Conservation (phyloP, 2,329 filamentous ascomycete genomes). For the Hypocreales sp. region DNA sequence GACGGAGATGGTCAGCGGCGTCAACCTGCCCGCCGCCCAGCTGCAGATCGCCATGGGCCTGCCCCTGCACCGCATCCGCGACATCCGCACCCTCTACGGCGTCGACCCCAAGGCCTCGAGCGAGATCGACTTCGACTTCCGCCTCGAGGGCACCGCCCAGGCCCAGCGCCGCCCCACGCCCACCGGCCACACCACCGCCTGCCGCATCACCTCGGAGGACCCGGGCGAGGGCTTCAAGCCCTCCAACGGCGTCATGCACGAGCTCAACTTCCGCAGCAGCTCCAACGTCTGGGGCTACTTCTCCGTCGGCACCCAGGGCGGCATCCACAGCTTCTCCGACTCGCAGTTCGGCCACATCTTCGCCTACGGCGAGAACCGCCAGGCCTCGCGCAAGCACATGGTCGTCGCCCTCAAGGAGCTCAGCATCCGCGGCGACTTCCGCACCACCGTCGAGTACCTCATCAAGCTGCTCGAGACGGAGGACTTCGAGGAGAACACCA, state of each 20-base stretch:
- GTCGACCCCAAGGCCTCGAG: conserved; percentile 77
- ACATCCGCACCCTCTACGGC: conserved; percentile 92
- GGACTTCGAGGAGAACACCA: conserved; percentile 97
- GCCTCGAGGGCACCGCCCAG: conserved; percentile 65
- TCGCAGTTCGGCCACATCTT: conserved; percentile 99
- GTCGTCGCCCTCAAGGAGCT: conserved; percentile 95
- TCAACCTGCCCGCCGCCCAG: conserved; percentile 92
- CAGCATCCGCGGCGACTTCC: conserved; percentile 98
- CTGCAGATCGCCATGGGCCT: conserved; percentile 99
- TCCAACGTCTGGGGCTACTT: conserved; percentile 99
- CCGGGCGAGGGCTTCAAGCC: conserved; percentile 99
- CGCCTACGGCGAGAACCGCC: conserved; percentile 93
- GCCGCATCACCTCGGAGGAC: conserved; percentile 97
- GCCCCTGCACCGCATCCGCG: conserved; percentile 83
- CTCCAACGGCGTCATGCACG: conserved; percentile 96
- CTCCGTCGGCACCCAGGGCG: conserved; percentile 89
- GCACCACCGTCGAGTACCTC: conserved; percentile 95
- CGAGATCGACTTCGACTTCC: conserved; percentile 94
- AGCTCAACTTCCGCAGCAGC: conserved; percentile 95
- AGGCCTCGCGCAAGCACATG: conserved; percentile 97
- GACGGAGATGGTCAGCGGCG: conserved; percentile 97
- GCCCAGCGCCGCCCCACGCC: conserved; percentile 81
- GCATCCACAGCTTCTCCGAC: conserved; percentile 98
- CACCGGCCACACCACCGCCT: conserved; percentile 95
- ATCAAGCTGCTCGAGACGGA: conserved; percentile 98